Conservation (phyloP, 2,329 filamentous ascomycete species). For the Leptographium galeiforme region DNA sequence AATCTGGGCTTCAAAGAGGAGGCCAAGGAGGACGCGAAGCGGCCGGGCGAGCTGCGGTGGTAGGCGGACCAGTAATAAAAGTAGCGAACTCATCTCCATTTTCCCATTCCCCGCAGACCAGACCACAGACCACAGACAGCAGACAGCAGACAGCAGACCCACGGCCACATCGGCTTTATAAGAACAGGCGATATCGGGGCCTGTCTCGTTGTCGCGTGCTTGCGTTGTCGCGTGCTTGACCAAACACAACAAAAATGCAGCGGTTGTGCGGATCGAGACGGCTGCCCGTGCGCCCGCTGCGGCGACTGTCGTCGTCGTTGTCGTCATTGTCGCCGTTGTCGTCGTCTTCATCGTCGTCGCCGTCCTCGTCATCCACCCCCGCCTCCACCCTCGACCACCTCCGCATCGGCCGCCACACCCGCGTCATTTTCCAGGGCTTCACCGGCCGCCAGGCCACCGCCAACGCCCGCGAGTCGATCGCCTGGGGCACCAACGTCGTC, state of each 20-base stretch:
- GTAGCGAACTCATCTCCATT: no score
- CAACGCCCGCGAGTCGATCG: slow-evolving; percentile 63
- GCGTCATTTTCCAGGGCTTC: slow-evolving; percentile 29
- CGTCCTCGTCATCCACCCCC: slow-evolving; percentile 10
- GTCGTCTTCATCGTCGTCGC: neutral
- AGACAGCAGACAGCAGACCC: neutral
- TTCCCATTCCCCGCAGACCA: no score
- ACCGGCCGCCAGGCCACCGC: slow-evolving; percentile 47
- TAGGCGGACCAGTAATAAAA: slow-evolving; percentile 8
- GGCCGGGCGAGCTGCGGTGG: slow-evolving; percentile 21
- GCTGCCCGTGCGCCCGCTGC: no score
- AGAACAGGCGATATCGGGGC: neutral
- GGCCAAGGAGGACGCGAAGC: slow-evolving; percentile 12
- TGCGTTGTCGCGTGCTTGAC: neutral
- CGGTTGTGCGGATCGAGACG: no score
- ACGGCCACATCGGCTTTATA: neutral
- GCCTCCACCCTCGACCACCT: slow-evolving; percentile 22
- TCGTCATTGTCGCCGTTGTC: no score
- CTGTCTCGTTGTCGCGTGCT: neutral
- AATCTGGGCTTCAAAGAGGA: slow-evolving; percentile 67
- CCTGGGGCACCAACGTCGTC: slow-evolving; percentile 69
- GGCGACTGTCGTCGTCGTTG: no score
- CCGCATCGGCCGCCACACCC: slow-evolving; percentile 24
- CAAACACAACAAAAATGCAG: no score
- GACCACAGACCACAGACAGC: no score